A percentile compares a stretch with the other conserved stretches of the same genome.
These are phyloP conservation scores for Wallacemonas collosoma DNA, from an alignment of 208 protist species.

Conservation along the genomic window DNA sequence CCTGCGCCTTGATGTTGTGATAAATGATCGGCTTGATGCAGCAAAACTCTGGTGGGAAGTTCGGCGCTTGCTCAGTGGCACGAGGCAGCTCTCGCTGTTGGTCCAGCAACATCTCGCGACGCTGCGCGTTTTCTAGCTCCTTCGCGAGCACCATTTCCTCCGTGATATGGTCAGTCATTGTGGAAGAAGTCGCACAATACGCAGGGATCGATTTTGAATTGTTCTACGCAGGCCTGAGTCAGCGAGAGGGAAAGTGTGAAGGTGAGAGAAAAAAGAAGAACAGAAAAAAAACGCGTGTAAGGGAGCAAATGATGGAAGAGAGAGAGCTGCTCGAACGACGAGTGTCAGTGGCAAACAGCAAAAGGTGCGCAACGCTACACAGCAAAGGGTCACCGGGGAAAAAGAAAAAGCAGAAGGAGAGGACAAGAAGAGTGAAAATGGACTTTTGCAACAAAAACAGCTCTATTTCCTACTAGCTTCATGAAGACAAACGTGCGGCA, in stretches of 20 bases:
- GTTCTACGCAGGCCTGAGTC: not conserved
- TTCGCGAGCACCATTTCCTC: slow-evolving; percentile 79
- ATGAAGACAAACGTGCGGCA: no score
- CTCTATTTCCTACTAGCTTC: no score
- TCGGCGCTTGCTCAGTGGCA: slow-evolving; percentile 52
- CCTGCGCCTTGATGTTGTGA: slow-evolving; percentile 81
- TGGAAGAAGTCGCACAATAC: not conserved
- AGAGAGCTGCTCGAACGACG: no score
- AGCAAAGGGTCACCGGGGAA: no score
- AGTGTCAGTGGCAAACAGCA: no score
- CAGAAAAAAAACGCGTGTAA: slow-evolving; percentile 8
- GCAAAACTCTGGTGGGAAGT: slow-evolving; percentile 84
- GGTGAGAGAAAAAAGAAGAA: slow-evolving; percentile 18
- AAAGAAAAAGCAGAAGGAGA: no score
- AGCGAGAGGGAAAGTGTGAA: not conserved
- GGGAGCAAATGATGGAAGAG: no score
- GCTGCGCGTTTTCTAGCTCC: slow-evolving; percentile 62
- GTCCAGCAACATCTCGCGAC: slow-evolving; percentile 43
- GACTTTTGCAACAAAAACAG: no score
- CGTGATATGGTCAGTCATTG: slow-evolving; percentile 32
- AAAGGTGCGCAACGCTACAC: no score
- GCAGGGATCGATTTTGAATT: not conserved
- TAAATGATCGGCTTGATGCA: slow-evolving; percentile 85
- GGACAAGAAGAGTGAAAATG: no score
- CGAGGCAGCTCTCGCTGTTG: slow-evolving; percentile 31